Conservation (phyloP, 805 yeast species). For the Cyberlindnera subsufficiens region DNA sequence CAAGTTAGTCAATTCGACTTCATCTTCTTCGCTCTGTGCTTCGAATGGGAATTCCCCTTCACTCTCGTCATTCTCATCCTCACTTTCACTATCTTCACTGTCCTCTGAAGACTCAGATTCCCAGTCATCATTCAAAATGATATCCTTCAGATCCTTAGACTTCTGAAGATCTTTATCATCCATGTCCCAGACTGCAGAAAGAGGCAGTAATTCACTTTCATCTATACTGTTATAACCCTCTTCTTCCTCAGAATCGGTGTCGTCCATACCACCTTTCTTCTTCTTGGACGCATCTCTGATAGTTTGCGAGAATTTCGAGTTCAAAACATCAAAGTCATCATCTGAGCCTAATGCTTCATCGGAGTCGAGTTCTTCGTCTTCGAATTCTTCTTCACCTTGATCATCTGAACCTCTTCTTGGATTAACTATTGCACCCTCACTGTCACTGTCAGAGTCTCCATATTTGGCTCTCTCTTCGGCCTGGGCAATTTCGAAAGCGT, state of each 20-base stretch:
- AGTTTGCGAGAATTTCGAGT: slow-evolving; percentile 64
- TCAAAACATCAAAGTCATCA: slow-evolving; percentile 59
- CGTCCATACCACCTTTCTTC: slow-evolving; percentile 22
- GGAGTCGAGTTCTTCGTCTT: slow-evolving; percentile 69
- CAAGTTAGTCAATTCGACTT: slow-evolving; percentile 48
- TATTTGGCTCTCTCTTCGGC: slow-evolving; percentile 12
- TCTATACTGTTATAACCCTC: slow-evolving; percentile 70
- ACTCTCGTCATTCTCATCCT: slow-evolving; percentile 21
- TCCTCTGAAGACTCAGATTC: slow-evolving; percentile 21
- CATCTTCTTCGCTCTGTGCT: slow-evolving; percentile 37
- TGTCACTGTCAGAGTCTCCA: slow-evolving; percentile 23
- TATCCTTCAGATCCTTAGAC: slow-evolving; percentile 21
- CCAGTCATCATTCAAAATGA: slow-evolving; percentile 14
- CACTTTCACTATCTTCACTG: slow-evolving; percentile 20
- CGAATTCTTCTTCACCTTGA: slow-evolving; percentile 31
- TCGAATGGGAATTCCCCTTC: slow-evolving; percentile 42
- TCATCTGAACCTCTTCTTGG: slow-evolving; percentile 25
- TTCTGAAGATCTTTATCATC: slow-evolving; percentile 48
- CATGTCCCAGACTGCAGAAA: slow-evolving; percentile 87
- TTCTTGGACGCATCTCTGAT: slow-evolving; percentile 49
- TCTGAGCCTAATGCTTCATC: slow-evolving; percentile 88
- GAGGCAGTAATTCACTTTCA: slow-evolving; percentile 65
- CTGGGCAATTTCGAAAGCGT: slow-evolving; percentile 45
- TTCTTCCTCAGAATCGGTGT: slow-evolving; percentile 36
- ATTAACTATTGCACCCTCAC: slow-evolving; percentile 33